These are phyloP conservation scores for Wallacemonas sp. DNA, from an alignment of 208 protist species.

Conservation along the genomic window DNA sequence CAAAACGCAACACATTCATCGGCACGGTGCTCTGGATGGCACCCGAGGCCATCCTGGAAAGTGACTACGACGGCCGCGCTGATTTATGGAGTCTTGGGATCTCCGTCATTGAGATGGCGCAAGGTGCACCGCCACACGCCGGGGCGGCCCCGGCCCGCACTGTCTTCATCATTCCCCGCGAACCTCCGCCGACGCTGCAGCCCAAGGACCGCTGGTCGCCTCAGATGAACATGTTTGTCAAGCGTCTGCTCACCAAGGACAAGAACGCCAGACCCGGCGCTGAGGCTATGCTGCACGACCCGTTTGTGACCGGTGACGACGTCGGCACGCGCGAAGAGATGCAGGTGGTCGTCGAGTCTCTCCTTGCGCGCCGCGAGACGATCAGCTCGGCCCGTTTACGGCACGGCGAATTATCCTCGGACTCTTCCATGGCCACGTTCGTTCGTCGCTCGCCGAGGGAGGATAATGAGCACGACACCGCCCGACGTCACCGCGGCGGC, in stretches of 20 bases:
- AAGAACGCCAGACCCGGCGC: slow-evolving; percentile 68
- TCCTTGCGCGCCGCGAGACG: slow-evolving; percentile 37
- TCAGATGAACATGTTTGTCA: slow-evolving; percentile 82
- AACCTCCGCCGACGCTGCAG: slow-evolving; percentile 72
- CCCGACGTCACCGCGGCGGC: not conserved
- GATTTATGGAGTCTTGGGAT: slow-evolving; percentile 97
- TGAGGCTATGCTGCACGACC: slow-evolving; percentile 72
- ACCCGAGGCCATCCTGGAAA: slow-evolving; percentile 88
- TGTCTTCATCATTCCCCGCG: slow-evolving; percentile 73
- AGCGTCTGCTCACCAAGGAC: slow-evolving; percentile 78
- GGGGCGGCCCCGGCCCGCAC: slow-evolving; percentile 84
- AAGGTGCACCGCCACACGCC: slow-evolving; percentile 89
- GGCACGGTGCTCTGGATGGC: slow-evolving; percentile 94
- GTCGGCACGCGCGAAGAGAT: slow-evolving; percentile 65
- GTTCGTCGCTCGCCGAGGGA: slow-evolving; percentile 26
- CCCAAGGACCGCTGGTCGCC: slow-evolving; percentile 87
- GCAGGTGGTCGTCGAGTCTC: slow-evolving; percentile 51
- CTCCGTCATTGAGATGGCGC: slow-evolving; percentile 96
- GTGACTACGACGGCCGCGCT: slow-evolving; percentile 90
- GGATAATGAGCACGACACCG: slow-evolving; percentile 2
- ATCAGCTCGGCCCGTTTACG: slow-evolving; percentile 34
- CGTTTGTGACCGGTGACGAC: slow-evolving; percentile 62
- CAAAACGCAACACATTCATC: slow-evolving; percentile 87
- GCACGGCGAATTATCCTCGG: slow-evolving; percentile 26
- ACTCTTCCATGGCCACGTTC: slow-evolving; percentile 50